A percentile compares a stretch with the other conserved stretches of the same genome.
These are phyloP conservation scores for Colletotrichum sp. DNA, from an alignment of 2,329 filamentous ascomycete species.

Conservation along the genomic window DNA sequence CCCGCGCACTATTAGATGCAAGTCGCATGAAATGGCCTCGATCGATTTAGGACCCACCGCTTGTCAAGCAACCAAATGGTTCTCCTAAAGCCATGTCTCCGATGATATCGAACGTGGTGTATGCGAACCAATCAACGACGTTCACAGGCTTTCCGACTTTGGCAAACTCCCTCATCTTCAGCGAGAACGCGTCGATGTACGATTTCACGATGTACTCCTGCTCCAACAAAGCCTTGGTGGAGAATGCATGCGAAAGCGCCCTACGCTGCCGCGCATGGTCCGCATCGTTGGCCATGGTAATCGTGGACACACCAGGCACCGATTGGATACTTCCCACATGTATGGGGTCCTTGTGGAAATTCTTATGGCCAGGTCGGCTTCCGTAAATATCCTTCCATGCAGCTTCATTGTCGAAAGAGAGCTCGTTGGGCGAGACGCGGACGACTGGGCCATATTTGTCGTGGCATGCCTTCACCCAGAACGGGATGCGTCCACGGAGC, in stretches of 20 bases:
- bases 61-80: slow-evolving; percentile 37
- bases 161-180: background rate
- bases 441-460: slow-evolving; percentile 23
- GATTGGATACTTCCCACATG: slow-evolving; percentile 30
- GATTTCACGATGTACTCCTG: slow-evolving; percentile 5
- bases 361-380: slow-evolving; percentile 20
- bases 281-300: slow-evolving; percentile 6
- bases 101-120: slow-evolving; percentile 44
- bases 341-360: slow-evolving; percentile 33
- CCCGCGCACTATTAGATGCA: background rate
- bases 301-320: slow-evolving; percentile 2
- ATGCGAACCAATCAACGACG: slow-evolving; percentile 38
- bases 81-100: slow-evolving; percentile 52
- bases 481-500: slow-evolving; percentile 26
- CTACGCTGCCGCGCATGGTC: slow-evolving; percentile 3
- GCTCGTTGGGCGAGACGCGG: slow-evolving; percentile 7
- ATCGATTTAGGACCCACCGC: background rate
- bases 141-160: slow-evolving; percentile 6
- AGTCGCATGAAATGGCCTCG: background rate
- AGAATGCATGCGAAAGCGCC: background rate
- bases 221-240: background rate
- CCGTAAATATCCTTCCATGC: slow-evolving; percentile 14
- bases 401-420: slow-evolving; percentile 5
- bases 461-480: slow-evolving; percentile 27
- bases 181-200: background rate